Evolutionary conservation across 2,329 filamentous ascomycete genomes (phyloP).

Genomic region (Bipolaris sorokiniana): DNA sequence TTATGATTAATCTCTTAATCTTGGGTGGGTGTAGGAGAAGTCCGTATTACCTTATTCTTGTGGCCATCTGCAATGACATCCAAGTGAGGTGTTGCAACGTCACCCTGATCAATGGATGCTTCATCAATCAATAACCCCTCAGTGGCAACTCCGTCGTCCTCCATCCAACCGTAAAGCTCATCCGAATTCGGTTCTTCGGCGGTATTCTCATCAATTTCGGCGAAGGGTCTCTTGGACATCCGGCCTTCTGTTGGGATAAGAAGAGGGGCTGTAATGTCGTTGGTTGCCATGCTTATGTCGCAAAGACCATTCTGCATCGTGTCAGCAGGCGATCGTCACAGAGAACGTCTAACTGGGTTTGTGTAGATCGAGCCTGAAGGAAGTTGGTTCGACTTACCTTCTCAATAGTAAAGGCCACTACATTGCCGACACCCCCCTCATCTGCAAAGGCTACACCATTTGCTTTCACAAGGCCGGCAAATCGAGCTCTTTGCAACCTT

Average conservation of each 20-base stretch:
- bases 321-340: conserved; percentile 32
- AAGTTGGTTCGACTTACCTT: conserved; percentile 53
- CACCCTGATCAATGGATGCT: conserved; percentile 20
- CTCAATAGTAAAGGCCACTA: conserved; percentile 58
- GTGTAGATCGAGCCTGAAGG: conserved; percentile 33
- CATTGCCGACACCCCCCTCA: conserved; percentile 52
- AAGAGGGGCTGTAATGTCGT: conserved; percentile 38
- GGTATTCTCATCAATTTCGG: conserved; percentile 65
- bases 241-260: conserved; percentile 36
- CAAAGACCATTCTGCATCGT: conserved; percentile 39
- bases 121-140: conserved; percentile 50
- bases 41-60: conserved; percentile 36
- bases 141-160: conserved; percentile 61
- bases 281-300: conserved; percentile 39
- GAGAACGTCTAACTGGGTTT: conserved; percentile 16
- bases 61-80: conserved; percentile 29
- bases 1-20: conserved; percentile 1
- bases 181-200: conserved; percentile 67
- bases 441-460: conserved; percentile 50
- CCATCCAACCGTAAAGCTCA: conserved; percentile 75
- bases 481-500: conserved; percentile 46
- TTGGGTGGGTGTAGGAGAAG: conserved; percentile 31
- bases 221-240: conserved; percentile 63
- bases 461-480: conserved; percentile 54
- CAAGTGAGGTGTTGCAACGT: conserved; percentile 23